phyloP scores from a whole-genome alignment of 2,329 filamentous ascomycete species.

The Pseudogymnoascus sp. region DNA sequence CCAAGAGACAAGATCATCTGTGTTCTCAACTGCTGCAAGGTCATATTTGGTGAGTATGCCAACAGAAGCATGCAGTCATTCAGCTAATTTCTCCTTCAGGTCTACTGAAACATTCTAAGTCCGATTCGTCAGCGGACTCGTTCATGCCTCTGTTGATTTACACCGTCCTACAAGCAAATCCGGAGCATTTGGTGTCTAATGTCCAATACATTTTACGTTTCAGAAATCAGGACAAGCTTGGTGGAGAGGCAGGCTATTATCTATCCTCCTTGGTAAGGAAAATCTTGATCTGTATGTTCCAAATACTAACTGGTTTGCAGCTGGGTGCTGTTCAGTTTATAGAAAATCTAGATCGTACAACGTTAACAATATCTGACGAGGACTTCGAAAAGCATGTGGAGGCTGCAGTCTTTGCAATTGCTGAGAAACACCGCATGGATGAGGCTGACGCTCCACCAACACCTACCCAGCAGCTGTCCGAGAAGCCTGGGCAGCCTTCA shows the following conservation, averaged over 20 bases:
- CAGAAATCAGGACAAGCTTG: constrained; percentile 92
- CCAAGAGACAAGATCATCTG: constrained; percentile 98
- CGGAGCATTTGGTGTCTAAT: constrained; percentile 92
- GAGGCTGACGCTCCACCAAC: constrained; percentile 35
- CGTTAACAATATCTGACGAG: constrained; percentile 83
- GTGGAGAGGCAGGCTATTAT: constrained; percentile 97
- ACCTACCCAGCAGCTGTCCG: constrained; percentile 31
- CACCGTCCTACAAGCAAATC: constrained; percentile 88
- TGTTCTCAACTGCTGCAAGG: constrained; percentile 97
- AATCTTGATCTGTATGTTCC: background rate
- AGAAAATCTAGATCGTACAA: constrained; percentile 90
- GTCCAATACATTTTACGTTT: constrained; percentile 97
- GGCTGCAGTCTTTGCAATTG: constrained; percentile 88
- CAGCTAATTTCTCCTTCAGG: constrained; percentile 41
- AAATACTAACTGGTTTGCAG: constrained; percentile 32
- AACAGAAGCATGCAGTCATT: background rate
- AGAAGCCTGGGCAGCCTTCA: constrained; percentile 42
- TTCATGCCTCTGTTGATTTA: constrained; percentile 95
- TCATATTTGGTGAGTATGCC: constrained; percentile 74
- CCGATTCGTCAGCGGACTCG: constrained; percentile 89
- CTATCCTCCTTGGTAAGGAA: constrained; percentile 73
- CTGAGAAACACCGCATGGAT: constrained; percentile 69
- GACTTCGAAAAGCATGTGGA: constrained; percentile 98
- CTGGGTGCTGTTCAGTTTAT: constrained; percentile 96
- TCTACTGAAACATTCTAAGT: constrained; percentile 82